Evolutionary conservation across 2,329 filamentous ascomycete genomes (phyloP).

Genomic region (Sporothrix phasma): DNA sequence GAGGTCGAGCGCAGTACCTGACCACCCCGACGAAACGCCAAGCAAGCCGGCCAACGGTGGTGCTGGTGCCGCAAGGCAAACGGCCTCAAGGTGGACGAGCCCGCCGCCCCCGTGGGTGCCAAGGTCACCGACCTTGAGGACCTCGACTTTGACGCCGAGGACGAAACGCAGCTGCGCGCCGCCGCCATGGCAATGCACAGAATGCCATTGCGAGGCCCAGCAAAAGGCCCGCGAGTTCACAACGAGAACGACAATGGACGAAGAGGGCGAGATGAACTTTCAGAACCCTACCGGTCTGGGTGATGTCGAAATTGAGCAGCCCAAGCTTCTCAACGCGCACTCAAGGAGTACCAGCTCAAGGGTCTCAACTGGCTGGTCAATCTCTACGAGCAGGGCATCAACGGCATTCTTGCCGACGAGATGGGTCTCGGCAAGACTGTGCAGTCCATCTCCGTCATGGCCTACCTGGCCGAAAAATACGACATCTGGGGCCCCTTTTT

Average conservation of each 20-base stretch:
- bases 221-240: slow-evolving; percentile 87
- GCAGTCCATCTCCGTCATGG: slow-evolving; percentile 98
- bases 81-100: slow-evolving; percentile 39
- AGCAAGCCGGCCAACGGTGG: slow-evolving; percentile 30
- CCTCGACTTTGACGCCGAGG: slow-evolving; percentile 89
- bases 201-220: slow-evolving; percentile 92
- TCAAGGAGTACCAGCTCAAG: slow-evolving; percentile 98
- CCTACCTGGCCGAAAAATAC: slow-evolving; percentile 92
- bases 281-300: slow-evolving; percentile 94
- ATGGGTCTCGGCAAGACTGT: slow-evolving; percentile 99
- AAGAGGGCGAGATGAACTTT: slow-evolving; percentile 98
- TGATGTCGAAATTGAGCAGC: slow-evolving; percentile 88
- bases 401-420: slow-evolving; percentile 95
- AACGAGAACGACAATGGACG: slow-evolving; percentile 60
- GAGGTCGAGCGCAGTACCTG: slow-evolving; percentile 86
- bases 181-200: slow-evolving; percentile 91
- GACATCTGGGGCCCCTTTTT: slow-evolving; percentile 98
- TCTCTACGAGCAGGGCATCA: slow-evolving; percentile 98
- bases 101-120: slow-evolving; percentile 42
- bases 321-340: slow-evolving; percentile 85
- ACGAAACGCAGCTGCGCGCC: slow-evolving; percentile 68
- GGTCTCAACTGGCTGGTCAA: slow-evolving; percentile 99
- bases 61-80: slow-evolving; percentile 26
- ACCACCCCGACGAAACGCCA: slow-evolving; percentile 61
- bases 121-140: slow-evolving; percentile 93